Conservation (phyloP, 192 early-diverging fungal species). For the Backusella psychrophila region DNA sequence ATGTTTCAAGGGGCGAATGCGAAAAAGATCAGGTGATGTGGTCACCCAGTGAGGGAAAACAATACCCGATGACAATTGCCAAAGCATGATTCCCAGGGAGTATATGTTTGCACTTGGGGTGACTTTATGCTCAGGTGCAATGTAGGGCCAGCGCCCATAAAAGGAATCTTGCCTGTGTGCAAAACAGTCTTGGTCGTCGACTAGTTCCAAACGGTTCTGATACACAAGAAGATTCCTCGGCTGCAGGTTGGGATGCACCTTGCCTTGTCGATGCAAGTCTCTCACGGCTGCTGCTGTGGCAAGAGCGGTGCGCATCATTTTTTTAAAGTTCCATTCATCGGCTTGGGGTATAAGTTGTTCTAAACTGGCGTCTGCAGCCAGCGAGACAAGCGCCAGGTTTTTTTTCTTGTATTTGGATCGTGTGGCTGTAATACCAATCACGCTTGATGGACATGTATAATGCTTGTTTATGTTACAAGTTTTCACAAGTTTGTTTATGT, state of each 20-base stretch:
- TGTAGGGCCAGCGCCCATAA: slow-evolving; percentile 13
- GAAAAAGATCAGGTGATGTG: background rate
- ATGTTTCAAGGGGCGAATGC: background rate
- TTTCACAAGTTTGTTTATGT: too few relatives aligned
- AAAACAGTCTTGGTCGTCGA: background rate
- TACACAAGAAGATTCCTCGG: background rate
- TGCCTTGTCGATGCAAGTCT: background rate
- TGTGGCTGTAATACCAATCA: slow-evolving; percentile 4
- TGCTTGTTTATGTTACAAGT: background rate
- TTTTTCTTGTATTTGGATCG: background rate
- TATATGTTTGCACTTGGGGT: background rate
- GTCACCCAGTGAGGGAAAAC: background rate
- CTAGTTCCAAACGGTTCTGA: background rate
- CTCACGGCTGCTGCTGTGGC: background rate
- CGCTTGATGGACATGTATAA: background rate
- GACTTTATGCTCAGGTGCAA: background rate
- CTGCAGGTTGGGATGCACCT: slow-evolving; percentile 3
- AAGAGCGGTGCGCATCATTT: background rate
- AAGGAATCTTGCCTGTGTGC: background rate
- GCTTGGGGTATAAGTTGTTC: slow-evolving; percentile 8
- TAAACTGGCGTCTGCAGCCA: background rate
- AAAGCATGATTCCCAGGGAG: background rate
- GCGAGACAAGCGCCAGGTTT: background rate
- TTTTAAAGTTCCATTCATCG: background rate
- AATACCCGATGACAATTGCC: slow-evolving; percentile 10